Evolutionary conservation across 1,139 yeast genomes (phyloP), one percentile per base, ranked within the genome.

Genomic region (Geotrichum australiense): DNA sequence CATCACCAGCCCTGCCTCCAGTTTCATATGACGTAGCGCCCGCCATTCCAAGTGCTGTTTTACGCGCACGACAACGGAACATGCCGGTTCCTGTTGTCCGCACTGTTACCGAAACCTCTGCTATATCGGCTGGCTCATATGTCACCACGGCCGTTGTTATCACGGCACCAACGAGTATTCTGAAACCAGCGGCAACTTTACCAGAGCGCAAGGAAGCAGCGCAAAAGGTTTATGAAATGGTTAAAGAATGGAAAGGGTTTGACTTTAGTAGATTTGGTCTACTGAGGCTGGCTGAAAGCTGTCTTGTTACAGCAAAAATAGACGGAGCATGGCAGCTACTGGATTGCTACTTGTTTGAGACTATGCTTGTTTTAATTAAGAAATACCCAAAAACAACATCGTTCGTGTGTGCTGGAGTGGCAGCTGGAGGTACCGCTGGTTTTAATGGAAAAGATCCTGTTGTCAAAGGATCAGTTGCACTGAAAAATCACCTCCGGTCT

Each of bases 301-400:
- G 52, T 16, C 37, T 35, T 19, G 44, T 53, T 15, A 15, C 39
- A 2, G 49, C 55, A 2, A 34, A 47, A 22, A 49, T 48, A 32
- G 37, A 39, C 25, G 33, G 40, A 4, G 34, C 43, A 5, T 51
- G 56, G 56, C 50, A 50, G 32, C 36, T 42, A 18, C 45, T 48
- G 26, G 47, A 49, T 5, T 53, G 57, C 42, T 53, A 50, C 31
- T 26, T 53, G 35, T 53, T 50, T 43, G 52, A 50, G 6, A 41
- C 28, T n/a, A 45, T 50, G 33, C 41, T 53, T 3, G 37, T 53
- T 15, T 40, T 52, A 10, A 42, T 49, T 16, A 46, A 49, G 11
- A 47, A 43, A n/a, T 46, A 39, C 27, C 33, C 37, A 8, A 20
- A 31, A 15, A 36, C 28, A 22, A 21, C n/a, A 12, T 27, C 27